Evolutionary conservation across 139 green algal genomes (phyloP).

Genomic region (Diplosphaera chodatii): DNA sequence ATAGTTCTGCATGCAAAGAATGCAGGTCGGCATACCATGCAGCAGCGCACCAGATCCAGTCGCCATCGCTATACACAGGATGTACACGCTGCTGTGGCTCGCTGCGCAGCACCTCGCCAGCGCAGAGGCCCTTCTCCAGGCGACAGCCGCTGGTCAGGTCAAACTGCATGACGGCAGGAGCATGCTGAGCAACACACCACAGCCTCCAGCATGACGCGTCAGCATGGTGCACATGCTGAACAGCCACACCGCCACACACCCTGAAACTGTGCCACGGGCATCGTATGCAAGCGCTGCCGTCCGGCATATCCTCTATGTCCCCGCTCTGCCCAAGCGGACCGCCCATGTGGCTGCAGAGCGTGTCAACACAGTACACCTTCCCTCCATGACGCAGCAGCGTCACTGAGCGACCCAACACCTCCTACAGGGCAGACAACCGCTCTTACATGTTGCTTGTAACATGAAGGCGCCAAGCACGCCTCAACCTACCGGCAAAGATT

Average conservation of each 20-base stretch:
- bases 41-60: conserved; percentile 10
- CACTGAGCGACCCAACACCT: conserved; percentile 17
- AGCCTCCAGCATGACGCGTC: background rate
- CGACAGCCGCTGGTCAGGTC: conserved; percentile 15
- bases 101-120: conserved; percentile 1
- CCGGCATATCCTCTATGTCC: conserved; percentile 41
- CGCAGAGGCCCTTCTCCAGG: conserved; percentile 8
- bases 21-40: background rate
- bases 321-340: conserved; percentile 17
- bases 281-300: conserved; percentile 34
- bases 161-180: no score
- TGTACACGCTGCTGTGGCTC: conserved; percentile 15
- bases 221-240: no score
- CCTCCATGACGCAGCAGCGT: conserved; percentile 13
- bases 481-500: no score
- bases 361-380: conserved; percentile 21
- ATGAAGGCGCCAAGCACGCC: background rate
- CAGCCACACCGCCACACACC: no score
- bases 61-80: conserved; percentile 9
- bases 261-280: conserved; percentile 64
- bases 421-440: background rate
- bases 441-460: background rate
- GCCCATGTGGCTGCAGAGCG: conserved; percentile 24
- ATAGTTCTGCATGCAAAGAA: no score
- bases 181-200: no score